A percentile compares a stretch with the other conserved stretches of the same genome.
These are phyloP conservation scores for Nakazawaea wickerhamii DNA, from an alignment of 805 yeast species.

Conservation along the genomic window DNA sequence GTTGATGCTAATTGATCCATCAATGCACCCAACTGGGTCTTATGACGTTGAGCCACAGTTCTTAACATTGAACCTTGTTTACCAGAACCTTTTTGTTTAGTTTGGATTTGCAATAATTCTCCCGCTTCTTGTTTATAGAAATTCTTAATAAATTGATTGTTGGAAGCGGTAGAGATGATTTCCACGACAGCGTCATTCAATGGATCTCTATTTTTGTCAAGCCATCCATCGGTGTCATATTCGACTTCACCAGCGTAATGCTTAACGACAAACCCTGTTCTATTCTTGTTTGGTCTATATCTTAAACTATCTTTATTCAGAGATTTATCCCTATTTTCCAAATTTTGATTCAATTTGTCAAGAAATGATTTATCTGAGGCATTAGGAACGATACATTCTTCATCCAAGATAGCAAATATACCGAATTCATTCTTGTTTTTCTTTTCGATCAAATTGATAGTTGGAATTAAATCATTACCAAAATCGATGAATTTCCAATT, in stretches of 20 bases:
- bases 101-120: slow-evolving; percentile 14
- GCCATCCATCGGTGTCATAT: slow-evolving; percentile 87
- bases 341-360: slow-evolving; percentile 65
- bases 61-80: slow-evolving; percentile 39
- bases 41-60: slow-evolving; percentile 86
- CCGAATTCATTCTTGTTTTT: slow-evolving; percentile 58
- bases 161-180: slow-evolving; percentile 45
- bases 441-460: slow-evolving; percentile 85
- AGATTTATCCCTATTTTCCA: slow-evolving; percentile 40
- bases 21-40: slow-evolving; percentile 69
- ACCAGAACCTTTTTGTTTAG: slow-evolving; percentile 15
- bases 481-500: slow-evolving; percentile 81
- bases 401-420: slow-evolving; percentile 80
- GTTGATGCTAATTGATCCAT: slow-evolving; percentile 73
- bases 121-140: slow-evolving; percentile 43
- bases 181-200: slow-evolving; percentile 68
- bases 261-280: slow-evolving; percentile 73
- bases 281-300: slow-evolving; percentile 68
- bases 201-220: slow-evolving; percentile 92
- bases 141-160: slow-evolving; percentile 46
- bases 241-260: slow-evolving; percentile 98
- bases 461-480: slow-evolving; percentile 91
- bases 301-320: slow-evolving; percentile 27
- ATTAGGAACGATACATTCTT: slow-evolving; percentile 92
- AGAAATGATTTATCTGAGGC: slow-evolving; percentile 80